Percentiles rank a stretch among this genome's conserved stretches.
These are phyloP conservation scores for Volvariella volvacea DNA, from an alignment of 1,284 basidiomycete genomes.

Conservation along the genomic window DNA sequence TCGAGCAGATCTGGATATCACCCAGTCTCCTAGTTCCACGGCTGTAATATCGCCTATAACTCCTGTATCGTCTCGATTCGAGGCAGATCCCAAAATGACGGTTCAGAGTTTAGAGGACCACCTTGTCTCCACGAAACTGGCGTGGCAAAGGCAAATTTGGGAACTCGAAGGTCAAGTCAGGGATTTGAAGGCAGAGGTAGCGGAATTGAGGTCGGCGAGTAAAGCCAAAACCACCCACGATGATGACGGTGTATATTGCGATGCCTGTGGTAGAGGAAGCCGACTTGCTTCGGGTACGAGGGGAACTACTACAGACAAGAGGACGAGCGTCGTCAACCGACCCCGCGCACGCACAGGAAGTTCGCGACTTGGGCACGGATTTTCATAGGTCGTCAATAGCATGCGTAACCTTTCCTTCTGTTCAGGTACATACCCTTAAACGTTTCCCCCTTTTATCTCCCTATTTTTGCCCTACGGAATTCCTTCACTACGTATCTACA, in stretches of 20 bases:
- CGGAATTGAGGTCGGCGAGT: slow-evolving; percentile 28
- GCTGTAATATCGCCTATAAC: slow-evolving; percentile 47
- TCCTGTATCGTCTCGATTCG: slow-evolving; percentile 26
- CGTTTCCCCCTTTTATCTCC: slow-evolving; percentile 8
- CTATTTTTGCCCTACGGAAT: slow-evolving; percentile 5
- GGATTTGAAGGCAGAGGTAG: slow-evolving; percentile 62
- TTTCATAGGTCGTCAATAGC: slow-evolving; percentile 21
- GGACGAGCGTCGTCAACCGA: slow-evolving; percentile 51
- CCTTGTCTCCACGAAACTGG: slow-evolving; percentile 47
- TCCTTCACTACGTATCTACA: too few species aligned
- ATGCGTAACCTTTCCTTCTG: too few species aligned
- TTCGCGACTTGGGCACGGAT: slow-evolving; percentile 50
- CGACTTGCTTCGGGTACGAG: not conserved
- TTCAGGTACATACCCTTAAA: slow-evolving; percentile 11
- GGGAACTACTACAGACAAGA: not conserved
- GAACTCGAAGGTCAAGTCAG: slow-evolving; percentile 70
- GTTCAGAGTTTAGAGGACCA: slow-evolving; percentile 56
- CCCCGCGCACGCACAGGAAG: slow-evolving; percentile 59
- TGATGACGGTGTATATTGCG: slow-evolving; percentile 38
- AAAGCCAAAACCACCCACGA: slow-evolving; percentile 30
- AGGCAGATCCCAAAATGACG: not conserved
- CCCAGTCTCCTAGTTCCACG: slow-evolving; percentile 39
- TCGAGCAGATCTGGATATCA: slow-evolving; percentile 41
- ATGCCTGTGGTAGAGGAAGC: slow-evolving; percentile 51
- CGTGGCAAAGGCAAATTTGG: slow-evolving; percentile 66